phyloP scores from a whole-genome alignment of 1,284 basidiomycete genomes.

The Moesziomyces aphidis region DNA sequence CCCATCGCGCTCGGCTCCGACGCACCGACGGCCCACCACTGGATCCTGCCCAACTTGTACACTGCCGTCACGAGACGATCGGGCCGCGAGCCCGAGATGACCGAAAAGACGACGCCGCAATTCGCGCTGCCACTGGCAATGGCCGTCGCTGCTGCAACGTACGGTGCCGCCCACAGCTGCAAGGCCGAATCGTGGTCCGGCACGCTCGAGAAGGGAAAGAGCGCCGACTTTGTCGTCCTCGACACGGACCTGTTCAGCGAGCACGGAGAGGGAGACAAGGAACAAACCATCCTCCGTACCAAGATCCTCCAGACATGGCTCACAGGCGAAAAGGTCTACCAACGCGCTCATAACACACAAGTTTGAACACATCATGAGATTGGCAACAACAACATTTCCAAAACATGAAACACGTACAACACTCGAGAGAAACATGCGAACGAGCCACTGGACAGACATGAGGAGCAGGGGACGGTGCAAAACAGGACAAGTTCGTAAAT shows the following conservation, averaged over 20 bases:
- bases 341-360: neutral
- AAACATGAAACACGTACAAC: neutral
- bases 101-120: slow-evolving; percentile 33
- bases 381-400: neutral
- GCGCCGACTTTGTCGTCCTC: slow-evolving; percentile 47
- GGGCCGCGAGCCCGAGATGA: slow-evolving; percentile 24
- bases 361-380: neutral
- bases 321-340: slow-evolving; percentile 26
- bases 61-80: slow-evolving; percentile 42
- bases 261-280: slow-evolving; percentile 25
- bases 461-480: neutral
- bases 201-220: slow-evolving; percentile 37
- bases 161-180: slow-evolving; percentile 46
- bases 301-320: slow-evolving; percentile 51
- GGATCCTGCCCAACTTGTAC: slow-evolving; percentile 47
- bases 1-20: slow-evolving; percentile 47
- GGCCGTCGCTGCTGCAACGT: slow-evolving; percentile 37
- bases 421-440: neutral
- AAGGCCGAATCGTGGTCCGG: slow-evolving; percentile 40
- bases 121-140: slow-evolving; percentile 47
- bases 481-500: neutral
- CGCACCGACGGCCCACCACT: slow-evolving; percentile 40
- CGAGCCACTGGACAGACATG: no score
- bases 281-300: slow-evolving; percentile 32
- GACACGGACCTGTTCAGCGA: slow-evolving; percentile 45